Percentiles rank a stretch among this genome's conserved stretches.
These are phyloP conservation scores for Vanrija humicola DNA, from an alignment of 1,284 basidiomycete genomes.

Conservation along the genomic window DNA sequence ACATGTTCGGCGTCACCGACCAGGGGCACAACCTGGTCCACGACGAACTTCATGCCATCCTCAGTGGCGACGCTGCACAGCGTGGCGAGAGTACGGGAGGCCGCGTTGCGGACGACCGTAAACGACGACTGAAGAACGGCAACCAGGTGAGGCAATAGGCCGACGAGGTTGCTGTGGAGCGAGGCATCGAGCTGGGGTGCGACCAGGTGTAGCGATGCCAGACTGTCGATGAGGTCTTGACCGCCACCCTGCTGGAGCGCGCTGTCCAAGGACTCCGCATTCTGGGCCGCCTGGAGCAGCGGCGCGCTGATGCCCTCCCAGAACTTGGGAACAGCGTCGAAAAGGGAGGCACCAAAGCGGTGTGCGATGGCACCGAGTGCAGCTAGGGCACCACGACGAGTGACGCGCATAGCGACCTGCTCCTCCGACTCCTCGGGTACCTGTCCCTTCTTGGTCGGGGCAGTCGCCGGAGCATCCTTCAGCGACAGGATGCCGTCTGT, in stretches of 20 bases:
- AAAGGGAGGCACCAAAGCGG: slow-evolving; percentile 69
- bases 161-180: slow-evolving; percentile 65
- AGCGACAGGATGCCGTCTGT: slow-evolving; percentile 77
- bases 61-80: slow-evolving; percentile 80
- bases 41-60: slow-evolving; percentile 81
- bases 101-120: slow-evolving; percentile 82
- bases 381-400: slow-evolving; percentile 72
- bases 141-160: slow-evolving; percentile 72
- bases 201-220: slow-evolving; percentile 83
- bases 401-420: slow-evolving; percentile 55
- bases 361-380: slow-evolving; percentile 76
- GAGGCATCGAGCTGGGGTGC: slow-evolving; percentile 69
- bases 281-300: slow-evolving; percentile 50
- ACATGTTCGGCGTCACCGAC: slow-evolving; percentile 76
- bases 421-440: slow-evolving; percentile 43
- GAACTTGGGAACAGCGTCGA: slow-evolving; percentile 79
- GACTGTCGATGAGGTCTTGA: slow-evolving; percentile 88
- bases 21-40: slow-evolving; percentile 79
- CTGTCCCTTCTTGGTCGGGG: slow-evolving; percentile 49
- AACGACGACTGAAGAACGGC: slow-evolving; percentile 75
- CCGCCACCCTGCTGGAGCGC: slow-evolving; percentile 53
- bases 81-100: slow-evolving; percentile 80
- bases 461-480: slow-evolving; percentile 49
- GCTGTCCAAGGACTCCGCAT: neutral
- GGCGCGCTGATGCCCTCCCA: slow-evolving; percentile 89